These are phyloP conservation scores for Pseudocercospora cruenta DNA, from an alignment of 2,329 filamentous ascomycete species.

Conservation along the genomic window DNA sequence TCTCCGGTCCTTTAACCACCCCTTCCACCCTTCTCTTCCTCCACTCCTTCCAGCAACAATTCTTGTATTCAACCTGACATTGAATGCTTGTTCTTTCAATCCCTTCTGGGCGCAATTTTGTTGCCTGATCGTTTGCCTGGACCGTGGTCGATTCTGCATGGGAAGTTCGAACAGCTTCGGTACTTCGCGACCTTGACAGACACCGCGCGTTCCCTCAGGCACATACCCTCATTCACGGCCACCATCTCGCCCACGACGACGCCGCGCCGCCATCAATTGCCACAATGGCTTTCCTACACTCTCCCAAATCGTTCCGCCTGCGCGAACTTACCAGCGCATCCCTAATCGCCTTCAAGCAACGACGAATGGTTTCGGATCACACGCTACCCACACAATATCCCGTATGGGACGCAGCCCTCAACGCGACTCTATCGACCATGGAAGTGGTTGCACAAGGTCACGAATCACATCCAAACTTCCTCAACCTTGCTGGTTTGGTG, in stretches of 20 bases:
- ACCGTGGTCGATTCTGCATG: not conserved
- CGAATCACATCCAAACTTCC: conserved; percentile 61
- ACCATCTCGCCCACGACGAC: not conserved
- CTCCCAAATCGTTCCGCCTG: conserved; percentile 51
- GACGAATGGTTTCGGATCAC: conserved; percentile 28
- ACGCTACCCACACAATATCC: conserved; percentile 34
- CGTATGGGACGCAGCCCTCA: conserved; percentile 37
- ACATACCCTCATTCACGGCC: not conserved
- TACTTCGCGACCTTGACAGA: not conserved
- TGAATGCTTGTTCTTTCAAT: conserved; percentile 8
- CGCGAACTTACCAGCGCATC: conserved; percentile 33
- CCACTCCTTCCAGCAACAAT: not conserved
- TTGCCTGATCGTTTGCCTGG: not conserved
- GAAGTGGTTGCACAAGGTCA: conserved; percentile 27
- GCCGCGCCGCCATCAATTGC: conserved; percentile 3
- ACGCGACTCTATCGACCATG: conserved; percentile 29
- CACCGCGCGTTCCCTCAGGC: not conserved
- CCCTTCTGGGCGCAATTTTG: not conserved
- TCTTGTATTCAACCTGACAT: not conserved
- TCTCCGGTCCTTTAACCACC: not conserved
- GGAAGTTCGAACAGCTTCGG: not conserved
- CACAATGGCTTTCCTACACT: conserved; percentile 50
- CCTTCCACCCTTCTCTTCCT: not conserved
- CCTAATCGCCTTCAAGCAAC: conserved; percentile 46
- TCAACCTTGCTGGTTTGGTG: conserved; percentile 76